phyloP scores from a whole-genome alignment of 2,329 filamentous ascomycete species.

The Sporothrix protearum region DNA sequence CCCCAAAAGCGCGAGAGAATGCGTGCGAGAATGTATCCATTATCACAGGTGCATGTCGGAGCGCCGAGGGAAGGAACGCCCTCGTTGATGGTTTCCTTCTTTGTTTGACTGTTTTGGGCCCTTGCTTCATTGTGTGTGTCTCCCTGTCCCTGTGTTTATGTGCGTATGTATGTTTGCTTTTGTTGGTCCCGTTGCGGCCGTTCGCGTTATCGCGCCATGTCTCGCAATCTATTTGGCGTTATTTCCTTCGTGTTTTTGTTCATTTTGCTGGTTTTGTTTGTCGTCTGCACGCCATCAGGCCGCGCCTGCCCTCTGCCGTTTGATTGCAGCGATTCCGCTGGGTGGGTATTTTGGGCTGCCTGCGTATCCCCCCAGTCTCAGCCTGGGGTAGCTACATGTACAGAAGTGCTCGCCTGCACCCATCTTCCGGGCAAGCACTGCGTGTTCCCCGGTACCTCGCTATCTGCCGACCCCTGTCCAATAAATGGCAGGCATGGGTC shows the following conservation, averaged over 20 bases:
- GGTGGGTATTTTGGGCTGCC: constrained; percentile 14
- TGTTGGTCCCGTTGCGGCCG: constrained; percentile 7
- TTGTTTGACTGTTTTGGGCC: neutral
- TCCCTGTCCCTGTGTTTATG: neutral
- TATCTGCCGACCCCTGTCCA: constrained; percentile 26
- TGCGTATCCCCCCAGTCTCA: constrained; percentile 14
- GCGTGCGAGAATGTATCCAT: neutral
- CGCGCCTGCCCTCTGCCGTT: neutral
- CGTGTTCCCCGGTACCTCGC: constrained; percentile 18
- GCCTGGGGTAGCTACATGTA: constrained; percentile 17
- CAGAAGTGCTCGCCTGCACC: neutral
- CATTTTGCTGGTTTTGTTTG: neutral
- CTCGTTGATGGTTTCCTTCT: neutral
- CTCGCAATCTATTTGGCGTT: constrained; percentile 17
- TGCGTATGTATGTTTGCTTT: neutral
- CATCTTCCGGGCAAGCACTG: neutral
- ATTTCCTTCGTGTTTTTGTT: neutral
- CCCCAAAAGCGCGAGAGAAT: neutral
- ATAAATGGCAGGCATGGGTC: constrained; percentile 14
- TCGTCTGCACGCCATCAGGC: neutral
- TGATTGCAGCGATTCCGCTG: constrained; percentile 14
- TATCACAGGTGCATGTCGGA: neutral
- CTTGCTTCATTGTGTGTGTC: too few species aligned
- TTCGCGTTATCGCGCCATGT: constrained; percentile 16
- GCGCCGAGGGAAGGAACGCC: neutral